Evolutionary conservation across 179 eudicot genomes (phyloP).

Genomic region (Camellia oleifera): DNA sequence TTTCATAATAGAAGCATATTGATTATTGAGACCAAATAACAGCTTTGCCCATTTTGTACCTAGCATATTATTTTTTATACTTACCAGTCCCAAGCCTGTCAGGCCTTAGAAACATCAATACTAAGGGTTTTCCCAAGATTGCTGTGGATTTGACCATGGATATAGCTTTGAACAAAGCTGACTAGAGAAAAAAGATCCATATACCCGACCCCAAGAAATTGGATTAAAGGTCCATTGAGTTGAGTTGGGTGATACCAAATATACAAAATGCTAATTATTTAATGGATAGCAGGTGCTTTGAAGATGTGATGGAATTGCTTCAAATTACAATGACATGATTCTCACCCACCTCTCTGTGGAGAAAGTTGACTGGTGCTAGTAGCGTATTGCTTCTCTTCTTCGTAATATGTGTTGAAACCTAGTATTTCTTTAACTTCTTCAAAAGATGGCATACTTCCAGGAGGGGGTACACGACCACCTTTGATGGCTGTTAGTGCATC

Average conservation of each 20-base stretch:
- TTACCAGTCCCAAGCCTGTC: background rate
- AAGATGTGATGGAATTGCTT: background rate
- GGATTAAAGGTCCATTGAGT: background rate
- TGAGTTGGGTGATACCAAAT: background rate
- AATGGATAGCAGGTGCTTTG: background rate
- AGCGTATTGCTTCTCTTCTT: conserved; percentile 81
- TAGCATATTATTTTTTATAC: background rate
- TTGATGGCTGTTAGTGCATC: conserved; percentile 80
- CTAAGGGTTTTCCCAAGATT: background rate
- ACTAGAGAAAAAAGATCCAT: background rate
- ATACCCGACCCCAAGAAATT: background rate
- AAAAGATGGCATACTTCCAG: conserved; percentile 92
- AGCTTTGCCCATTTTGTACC: background rate
- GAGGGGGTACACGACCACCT: conserved; percentile 83
- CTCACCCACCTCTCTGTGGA: conserved; percentile 49
- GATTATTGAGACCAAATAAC: background rate
- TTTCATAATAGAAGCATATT: background rate
- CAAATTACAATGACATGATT: background rate
- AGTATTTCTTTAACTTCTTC: conserved; percentile 84
- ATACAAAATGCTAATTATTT: background rate
- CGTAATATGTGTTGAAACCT: conserved; percentile 83
- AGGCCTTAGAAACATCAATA: background rate
- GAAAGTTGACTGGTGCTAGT: conserved; percentile 32
- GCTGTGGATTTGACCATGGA: background rate
- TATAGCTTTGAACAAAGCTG: background rate